These are phyloP conservation scores for Theileria sp. DNA, from an alignment of 169 alveolate species.

Conservation along the genomic window DNA sequence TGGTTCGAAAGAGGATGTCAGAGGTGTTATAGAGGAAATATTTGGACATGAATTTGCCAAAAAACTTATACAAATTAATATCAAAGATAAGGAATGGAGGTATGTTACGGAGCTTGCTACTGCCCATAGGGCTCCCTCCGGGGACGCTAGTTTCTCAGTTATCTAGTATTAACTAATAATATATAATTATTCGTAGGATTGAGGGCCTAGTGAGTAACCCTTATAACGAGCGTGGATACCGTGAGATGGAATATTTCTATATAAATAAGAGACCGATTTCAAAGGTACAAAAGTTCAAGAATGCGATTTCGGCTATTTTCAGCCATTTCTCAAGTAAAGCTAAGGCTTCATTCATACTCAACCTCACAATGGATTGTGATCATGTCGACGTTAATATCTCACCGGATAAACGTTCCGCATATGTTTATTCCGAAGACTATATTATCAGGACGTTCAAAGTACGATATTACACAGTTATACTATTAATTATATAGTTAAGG, in stretches of 20 bases:
- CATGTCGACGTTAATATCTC: constrained; percentile 72
- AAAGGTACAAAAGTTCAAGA: constrained; percentile 61
- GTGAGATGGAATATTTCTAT: constrained; percentile 69
- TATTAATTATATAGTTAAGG: too few species aligned
- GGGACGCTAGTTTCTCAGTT: neutral
- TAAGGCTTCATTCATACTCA: constrained; percentile 66
- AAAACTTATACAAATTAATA: constrained; percentile 58
- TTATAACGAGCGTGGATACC: constrained; percentile 65
- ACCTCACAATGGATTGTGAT: constrained; percentile 56
- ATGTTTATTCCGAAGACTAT: constrained; percentile 64
- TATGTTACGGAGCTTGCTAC: neutral
- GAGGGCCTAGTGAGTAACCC: constrained; percentile 54
- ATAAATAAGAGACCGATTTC: constrained; percentile 74
- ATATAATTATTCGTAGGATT: neutral
- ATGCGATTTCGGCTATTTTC: constrained; percentile 60
- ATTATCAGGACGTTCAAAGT: constrained; percentile 47
- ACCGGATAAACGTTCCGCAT: constrained; percentile 75
- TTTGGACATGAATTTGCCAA: constrained; percentile 64
- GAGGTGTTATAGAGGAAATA: constrained; percentile 55
- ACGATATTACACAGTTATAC: neutral
- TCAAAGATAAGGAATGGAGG: constrained; percentile 58
- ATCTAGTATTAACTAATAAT: neutral
- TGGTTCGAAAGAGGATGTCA: constrained; percentile 52
- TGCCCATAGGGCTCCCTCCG: neutral
- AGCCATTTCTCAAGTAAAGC: constrained; percentile 70